A percentile compares a stretch with the other conserved stretches of the same genome.
phyloP scores from a whole-genome alignment of 176 grass and related monocot species.

The Zea luxurians region DNA sequence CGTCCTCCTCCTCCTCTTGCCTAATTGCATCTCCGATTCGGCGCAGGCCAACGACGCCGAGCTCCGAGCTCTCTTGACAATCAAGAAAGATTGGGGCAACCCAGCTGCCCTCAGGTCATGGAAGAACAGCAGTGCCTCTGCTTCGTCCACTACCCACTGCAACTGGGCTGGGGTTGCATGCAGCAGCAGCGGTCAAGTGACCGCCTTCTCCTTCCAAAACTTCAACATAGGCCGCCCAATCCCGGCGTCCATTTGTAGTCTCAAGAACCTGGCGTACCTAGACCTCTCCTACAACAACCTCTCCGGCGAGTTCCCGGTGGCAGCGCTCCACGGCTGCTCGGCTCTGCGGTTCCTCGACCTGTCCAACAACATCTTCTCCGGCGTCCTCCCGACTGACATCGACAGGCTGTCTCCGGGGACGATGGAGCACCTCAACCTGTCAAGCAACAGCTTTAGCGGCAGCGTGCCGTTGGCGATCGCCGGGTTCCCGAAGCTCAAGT shows the following conservation, averaged over 20 bases:
- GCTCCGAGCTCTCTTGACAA: slow-evolving; percentile 27
- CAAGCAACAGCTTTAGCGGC: slow-evolving; percentile 39
- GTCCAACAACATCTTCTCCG: slow-evolving; percentile 43
- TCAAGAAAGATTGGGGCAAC: slow-evolving; percentile 45
- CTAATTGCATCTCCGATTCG: neutral
- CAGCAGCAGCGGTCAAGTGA: neutral
- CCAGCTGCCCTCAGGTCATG: slow-evolving; percentile 42
- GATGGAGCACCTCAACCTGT: slow-evolving; percentile 45
- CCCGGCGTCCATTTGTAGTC: slow-evolving; percentile 36
- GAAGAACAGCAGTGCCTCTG: neutral
- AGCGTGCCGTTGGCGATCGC: slow-evolving; percentile 33
- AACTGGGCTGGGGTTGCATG: slow-evolving; percentile 44
- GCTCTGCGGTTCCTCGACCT: slow-evolving; percentile 29
- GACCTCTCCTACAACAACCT: slow-evolving; percentile 50
- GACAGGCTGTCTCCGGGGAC: neutral
- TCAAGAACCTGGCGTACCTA: slow-evolving; percentile 35
- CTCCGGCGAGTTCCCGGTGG: slow-evolving; percentile 19
- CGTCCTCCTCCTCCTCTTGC: neutral
- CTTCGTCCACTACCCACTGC: slow-evolving; percentile 19
- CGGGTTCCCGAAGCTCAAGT: slow-evolving; percentile 18
- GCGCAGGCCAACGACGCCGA: neutral
- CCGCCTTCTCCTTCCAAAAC: neutral
- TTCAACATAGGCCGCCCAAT: slow-evolving; percentile 4
- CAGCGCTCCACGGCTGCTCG: slow-evolving; percentile 38
- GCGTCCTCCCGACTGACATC: slow-evolving; percentile 21